Percentiles rank a stretch among this genome's conserved stretches.
phyloP scores from a whole-genome alignment of 805 yeast genomes.

The Lachancea thermotolerans region DNA sequence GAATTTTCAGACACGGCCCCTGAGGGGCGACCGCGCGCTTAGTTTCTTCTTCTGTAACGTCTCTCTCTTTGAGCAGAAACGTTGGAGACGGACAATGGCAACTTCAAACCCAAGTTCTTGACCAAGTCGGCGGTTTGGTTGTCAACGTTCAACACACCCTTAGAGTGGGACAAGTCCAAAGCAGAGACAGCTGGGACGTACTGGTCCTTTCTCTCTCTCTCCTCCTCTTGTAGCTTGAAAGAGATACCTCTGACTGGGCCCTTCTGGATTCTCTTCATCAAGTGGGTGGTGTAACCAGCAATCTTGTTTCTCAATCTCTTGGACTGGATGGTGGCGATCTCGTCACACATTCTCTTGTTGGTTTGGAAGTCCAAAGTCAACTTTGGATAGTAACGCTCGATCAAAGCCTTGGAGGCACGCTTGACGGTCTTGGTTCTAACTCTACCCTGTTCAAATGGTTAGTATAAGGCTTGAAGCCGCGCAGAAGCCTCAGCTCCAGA shows the following conservation, averaged over 20 bases:
- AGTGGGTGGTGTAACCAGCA: conserved; percentile 99
- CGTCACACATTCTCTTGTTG: conserved; percentile 98
- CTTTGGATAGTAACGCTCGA: conserved; percentile 99
- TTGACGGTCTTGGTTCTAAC: conserved; percentile 99
- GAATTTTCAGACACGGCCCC: conserved; percentile 7
- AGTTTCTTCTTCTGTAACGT: conserved; percentile 90
- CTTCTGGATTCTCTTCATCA: conserved; percentile 99
- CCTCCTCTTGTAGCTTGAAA: conserved; percentile 99
- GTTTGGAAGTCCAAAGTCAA: conserved; percentile 98
- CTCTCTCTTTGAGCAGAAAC: conserved; percentile 87
- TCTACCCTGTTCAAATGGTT: conserved; percentile 70
- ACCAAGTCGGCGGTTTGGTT: conserved; percentile 93
- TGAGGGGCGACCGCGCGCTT: conserved; percentile 25
- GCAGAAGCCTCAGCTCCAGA: too few species aligned
- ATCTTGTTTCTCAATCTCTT: conserved; percentile 99
- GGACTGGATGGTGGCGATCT: conserved; percentile 98
- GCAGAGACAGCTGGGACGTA: conserved; percentile 99
- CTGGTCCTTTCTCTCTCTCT: conserved; percentile 99
- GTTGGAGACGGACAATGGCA: conserved; percentile 79
- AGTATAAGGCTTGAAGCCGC: conserved; percentile 10
- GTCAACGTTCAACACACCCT: conserved; percentile 95
- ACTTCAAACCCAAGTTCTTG: conserved; percentile 84
- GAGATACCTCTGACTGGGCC: conserved; percentile 99
- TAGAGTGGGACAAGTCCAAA: conserved; percentile 93
- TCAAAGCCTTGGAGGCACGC: conserved; percentile 99